Evolutionary conservation across 306 rosid species (phyloP), one percentile per base, ranked within the genome.

Genomic region (Notholithocarpus densiflorus): DNA sequence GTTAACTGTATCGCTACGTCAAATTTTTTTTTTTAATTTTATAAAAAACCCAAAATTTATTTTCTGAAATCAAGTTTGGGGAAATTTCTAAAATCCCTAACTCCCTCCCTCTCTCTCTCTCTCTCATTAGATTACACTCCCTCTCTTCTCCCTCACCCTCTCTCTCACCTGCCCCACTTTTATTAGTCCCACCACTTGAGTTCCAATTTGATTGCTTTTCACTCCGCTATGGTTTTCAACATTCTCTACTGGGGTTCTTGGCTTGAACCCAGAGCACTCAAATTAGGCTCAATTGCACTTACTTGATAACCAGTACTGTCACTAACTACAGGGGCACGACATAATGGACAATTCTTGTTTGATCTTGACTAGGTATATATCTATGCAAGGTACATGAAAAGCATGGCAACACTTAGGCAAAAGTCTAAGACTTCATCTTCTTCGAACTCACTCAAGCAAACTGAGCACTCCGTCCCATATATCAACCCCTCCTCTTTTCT

Each of bases 351-450:
- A 60, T 81, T 85, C 43, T 85, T 85, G 72, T 88, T 89, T 0
- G 82, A 83, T 56, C 81, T 62, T 75, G 86, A 68, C 91, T 86
- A 88, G 27, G 85, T 34, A 34, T 34, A 34, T 83, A 60, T 88
- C 87, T 40, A 85, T 85, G 54, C 89, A 88, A 19, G 80, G 68
- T 20, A 79, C 20, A 40, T 88, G 87, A 23, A 85, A 88, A 57
- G 86, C 97, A 71, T 94, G 98, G 52, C 84, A 81, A 29, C 98
- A 94, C 78, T 94, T 88, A 2, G 96, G 96, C 76, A 94, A 86
- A 6, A 92, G 77, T 62, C 90, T 75, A 1, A 94, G 86, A 55
- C 65, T 56, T 94, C 90, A 6, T 88, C 89, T 17, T 90, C 84
- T 83, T 87, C 81, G 69, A 94, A 94, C 64, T 94, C 97, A 29